phyloP scores from a whole-genome alignment of 2,329 filamentous ascomycete genomes.

The Exophiala sp. region DNA sequence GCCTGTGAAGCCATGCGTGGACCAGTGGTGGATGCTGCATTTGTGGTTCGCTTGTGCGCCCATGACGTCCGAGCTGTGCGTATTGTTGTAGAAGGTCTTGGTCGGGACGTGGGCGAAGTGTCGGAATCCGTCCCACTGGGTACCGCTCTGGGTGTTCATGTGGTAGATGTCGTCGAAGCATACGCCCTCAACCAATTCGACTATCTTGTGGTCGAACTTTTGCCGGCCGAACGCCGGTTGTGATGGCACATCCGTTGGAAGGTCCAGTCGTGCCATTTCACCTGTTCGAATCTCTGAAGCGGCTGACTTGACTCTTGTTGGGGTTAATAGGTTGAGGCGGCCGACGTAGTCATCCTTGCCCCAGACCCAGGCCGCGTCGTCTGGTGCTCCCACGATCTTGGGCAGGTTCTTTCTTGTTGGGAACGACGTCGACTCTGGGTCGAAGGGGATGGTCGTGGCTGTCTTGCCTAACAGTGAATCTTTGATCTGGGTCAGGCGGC shows the following conservation, averaged over 20 bases:
- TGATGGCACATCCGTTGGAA: slow-evolving; percentile 53
- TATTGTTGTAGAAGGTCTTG: slow-evolving; percentile 42
- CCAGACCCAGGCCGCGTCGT: slow-evolving; percentile 60
- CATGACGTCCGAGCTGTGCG: slow-evolving; percentile 36
- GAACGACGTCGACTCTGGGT: slow-evolving; percentile 52
- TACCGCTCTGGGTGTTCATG: slow-evolving; percentile 49
- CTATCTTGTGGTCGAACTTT: slow-evolving; percentile 54
- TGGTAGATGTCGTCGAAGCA: slow-evolving; percentile 45
- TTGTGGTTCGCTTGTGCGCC: slow-evolving; percentile 36
- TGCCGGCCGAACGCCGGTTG: slow-evolving; percentile 53
- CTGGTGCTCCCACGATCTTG: slow-evolving; percentile 49
- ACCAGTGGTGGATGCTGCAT: slow-evolving; percentile 44
- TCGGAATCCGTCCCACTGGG: slow-evolving; percentile 51
- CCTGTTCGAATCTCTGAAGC: slow-evolving; percentile 54
- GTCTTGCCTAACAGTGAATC: slow-evolving; percentile 47
- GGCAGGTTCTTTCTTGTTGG: slow-evolving; percentile 54
- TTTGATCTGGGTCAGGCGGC: slow-evolving; percentile 42
- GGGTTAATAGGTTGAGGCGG: slow-evolving; percentile 56
- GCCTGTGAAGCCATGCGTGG: slow-evolving; percentile 41
- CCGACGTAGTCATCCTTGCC: slow-evolving; percentile 49
- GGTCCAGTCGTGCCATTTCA: slow-evolving; percentile 54
- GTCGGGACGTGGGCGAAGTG: slow-evolving; percentile 43
- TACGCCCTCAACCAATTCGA: slow-evolving; percentile 36
- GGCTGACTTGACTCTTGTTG: slow-evolving; percentile 52
- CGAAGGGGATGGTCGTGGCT: slow-evolving; percentile 50